Evolutionary conservation across 768 basidiomycete genomes (phyloP).

Genomic region (Boletus coccyginus): DNA sequence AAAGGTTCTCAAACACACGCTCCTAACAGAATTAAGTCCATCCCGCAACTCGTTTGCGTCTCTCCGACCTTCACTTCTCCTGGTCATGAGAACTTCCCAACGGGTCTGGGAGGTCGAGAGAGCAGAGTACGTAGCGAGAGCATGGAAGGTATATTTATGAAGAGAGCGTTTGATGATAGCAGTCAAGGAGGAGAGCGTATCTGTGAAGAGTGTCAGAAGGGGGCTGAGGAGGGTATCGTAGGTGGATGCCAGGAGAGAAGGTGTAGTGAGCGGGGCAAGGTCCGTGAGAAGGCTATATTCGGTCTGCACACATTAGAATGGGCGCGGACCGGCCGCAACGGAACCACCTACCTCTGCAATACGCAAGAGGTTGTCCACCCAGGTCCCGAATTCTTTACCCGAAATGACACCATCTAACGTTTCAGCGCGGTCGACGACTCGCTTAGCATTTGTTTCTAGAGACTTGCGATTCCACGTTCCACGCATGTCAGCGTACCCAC

Average conservation of each 20-base stretch:
- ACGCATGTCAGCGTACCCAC: conserved; percentile 84
- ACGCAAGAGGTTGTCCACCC: conserved; percentile 61
- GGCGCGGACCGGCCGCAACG: neutral
- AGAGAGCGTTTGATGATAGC: conserved; percentile 71
- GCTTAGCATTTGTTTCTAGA: conserved; percentile 66
- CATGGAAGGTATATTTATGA: conserved; percentile 79
- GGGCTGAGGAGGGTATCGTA: conserved; percentile 63
- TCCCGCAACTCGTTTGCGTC: conserved; percentile 72
- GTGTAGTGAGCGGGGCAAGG: conserved; percentile 57
- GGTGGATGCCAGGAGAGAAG: conserved; percentile 51
- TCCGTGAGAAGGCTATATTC: conserved; percentile 66
- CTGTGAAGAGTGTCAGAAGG: conserved; percentile 60
- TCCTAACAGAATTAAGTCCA: conserved; percentile 58
- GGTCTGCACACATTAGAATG: conserved; percentile 37
- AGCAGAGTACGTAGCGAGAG: conserved; percentile 64
- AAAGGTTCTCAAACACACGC: conserved; percentile 75
- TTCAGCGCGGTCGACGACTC: conserved; percentile 68
- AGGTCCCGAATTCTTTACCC: conserved; percentile 69
- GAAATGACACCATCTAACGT: conserved; percentile 61
- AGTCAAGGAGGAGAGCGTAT: conserved; percentile 61
- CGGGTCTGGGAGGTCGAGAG: conserved; percentile 53
- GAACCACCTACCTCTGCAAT: conserved; percentile 57
- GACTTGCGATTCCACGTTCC: conserved; percentile 76
- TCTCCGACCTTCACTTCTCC: conserved; percentile 44
- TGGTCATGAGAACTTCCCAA: conserved; percentile 65